phyloP scores from a whole-genome alignment of 2,329 filamentous ascomycete species.

The Dactylellina drechsleri region DNA sequence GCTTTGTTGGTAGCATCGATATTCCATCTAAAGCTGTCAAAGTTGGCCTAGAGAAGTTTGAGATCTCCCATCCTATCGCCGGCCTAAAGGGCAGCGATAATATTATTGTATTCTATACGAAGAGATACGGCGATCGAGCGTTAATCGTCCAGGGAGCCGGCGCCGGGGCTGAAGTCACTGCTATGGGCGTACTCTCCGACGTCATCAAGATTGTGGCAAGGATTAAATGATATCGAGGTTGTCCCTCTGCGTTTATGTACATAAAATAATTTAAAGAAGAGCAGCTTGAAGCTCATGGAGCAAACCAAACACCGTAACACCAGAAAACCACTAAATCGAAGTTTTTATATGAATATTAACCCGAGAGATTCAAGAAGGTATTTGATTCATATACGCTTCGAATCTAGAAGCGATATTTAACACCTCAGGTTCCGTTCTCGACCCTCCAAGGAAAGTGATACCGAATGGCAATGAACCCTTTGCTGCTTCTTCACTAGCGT shows the following conservation, averaged over 20 bases:
- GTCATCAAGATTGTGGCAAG: slow-evolving; percentile 76
- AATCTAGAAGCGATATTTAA: slow-evolving; percentile 60
- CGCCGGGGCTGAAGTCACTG: slow-evolving; percentile 92
- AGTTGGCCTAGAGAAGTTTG: slow-evolving; percentile 87
- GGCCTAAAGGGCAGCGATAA: slow-evolving; percentile 97
- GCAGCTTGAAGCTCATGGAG: too few relatives aligned
- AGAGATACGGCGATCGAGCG: slow-evolving; percentile 89
- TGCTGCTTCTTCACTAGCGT: slow-evolving; percentile 49
- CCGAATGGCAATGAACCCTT: slow-evolving; percentile 63
- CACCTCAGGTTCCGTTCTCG: slow-evolving; percentile 62
- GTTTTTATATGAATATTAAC: too few relatives aligned
- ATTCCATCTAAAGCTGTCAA: slow-evolving; percentile 82
- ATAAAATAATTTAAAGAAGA: slow-evolving; percentile 10
- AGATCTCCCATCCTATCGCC: slow-evolving; percentile 74
- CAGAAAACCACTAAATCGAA: slow-evolving; percentile 7
- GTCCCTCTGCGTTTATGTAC: slow-evolving; percentile 18
- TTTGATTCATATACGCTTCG: slow-evolving; percentile 56
- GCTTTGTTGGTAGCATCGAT: slow-evolving; percentile 94
- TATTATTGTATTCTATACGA: slow-evolving; percentile 98
- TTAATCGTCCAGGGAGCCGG: slow-evolving; percentile 92
- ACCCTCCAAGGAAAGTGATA: slow-evolving; percentile 63
- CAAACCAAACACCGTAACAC: slow-evolving; percentile 18
- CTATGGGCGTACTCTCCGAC: slow-evolving; percentile 96
- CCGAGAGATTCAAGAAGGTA: slow-evolving; percentile 3
- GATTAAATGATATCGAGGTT: slow-evolving; percentile 24